These are phyloP conservation scores for Backusella morwellensis DNA, from an alignment of 192 early-diverging fungal genomes.

Conservation along the genomic window DNA sequence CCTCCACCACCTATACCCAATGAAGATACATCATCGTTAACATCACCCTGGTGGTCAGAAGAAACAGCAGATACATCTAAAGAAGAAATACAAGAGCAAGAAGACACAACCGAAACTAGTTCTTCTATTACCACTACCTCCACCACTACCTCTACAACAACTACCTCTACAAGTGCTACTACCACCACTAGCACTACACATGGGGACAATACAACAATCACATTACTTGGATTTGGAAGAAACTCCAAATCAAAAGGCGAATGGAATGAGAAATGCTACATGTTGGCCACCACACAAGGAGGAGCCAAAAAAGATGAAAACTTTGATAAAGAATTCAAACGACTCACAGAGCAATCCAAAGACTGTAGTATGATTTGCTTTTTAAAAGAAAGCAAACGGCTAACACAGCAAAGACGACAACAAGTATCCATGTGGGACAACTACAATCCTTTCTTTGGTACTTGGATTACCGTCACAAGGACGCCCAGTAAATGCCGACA, in stretches of 20 bases:
- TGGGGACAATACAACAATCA: neutral
- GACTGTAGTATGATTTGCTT: constrained; percentile 41
- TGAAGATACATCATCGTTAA: constrained; percentile 14
- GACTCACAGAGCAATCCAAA: constrained; percentile 6
- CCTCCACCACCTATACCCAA: constrained; percentile 13
- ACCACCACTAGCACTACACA: neutral
- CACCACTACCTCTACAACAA: neutral
- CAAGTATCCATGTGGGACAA: constrained; percentile 10
- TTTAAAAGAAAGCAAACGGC: constrained; percentile 19
- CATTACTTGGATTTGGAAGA: neutral
- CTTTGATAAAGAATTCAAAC: constrained; percentile 12
- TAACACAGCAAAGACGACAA: constrained; percentile 3
- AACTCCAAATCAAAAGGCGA: neutral
- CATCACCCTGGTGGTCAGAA: constrained; percentile 32
- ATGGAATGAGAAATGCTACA: constrained; percentile 35
- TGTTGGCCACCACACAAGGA: constrained; percentile 8
- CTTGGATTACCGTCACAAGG: constrained; percentile 28
- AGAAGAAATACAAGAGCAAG: neutral
- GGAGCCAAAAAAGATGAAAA: neutral
- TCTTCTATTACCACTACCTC: neutral
- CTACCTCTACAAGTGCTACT: neutral
- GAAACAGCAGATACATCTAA: neutral
- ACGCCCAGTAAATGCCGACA: constrained; percentile 18
- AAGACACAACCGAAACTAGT: neutral
- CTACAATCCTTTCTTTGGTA: constrained; percentile 35